A percentile compares a stretch with the other conserved stretches of the same genome.
Evolutionary conservation across 1,139 yeast species (phyloP).

Genomic region (Hyphopichia buzzinii): DNA sequence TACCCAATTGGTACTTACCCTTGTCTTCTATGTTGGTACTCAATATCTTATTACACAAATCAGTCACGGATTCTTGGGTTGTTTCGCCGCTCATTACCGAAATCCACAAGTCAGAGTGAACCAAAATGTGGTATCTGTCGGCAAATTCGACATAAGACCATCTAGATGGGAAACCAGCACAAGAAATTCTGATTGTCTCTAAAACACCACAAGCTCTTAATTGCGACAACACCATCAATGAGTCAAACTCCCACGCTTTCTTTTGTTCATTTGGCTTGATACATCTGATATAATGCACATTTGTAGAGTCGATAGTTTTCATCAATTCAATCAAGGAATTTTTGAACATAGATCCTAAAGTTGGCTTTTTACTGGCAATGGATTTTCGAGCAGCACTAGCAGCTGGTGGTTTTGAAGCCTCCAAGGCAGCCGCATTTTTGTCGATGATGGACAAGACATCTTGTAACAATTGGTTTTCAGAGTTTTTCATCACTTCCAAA

Average conservation of each 20-base stretch:
- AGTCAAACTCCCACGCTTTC: slow-evolving; percentile 94
- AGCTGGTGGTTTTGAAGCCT: slow-evolving; percentile 36
- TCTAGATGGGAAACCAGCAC: slow-evolving; percentile 97
- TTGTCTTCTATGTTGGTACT: slow-evolving; percentile 59
- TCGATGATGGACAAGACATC: slow-evolving; percentile 67
- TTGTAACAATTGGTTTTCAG: slow-evolving; percentile 64
- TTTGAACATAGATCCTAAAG: slow-evolving; percentile 92
- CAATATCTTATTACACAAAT: slow-evolving; percentile 67
- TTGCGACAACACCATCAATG: slow-evolving; percentile 92
- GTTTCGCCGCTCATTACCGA: slow-evolving; percentile 55
- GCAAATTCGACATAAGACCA: slow-evolving; percentile 96
- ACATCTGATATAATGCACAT: slow-evolving; percentile 95
- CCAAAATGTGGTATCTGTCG: slow-evolving; percentile 79
- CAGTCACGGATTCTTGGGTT: slow-evolving; percentile 57
- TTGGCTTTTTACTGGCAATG: slow-evolving; percentile 74
- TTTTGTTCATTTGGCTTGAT: slow-evolving; percentile 95
- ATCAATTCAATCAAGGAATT: slow-evolving; percentile 88
- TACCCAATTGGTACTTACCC: slow-evolving; percentile 78
- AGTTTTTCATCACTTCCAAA: slow-evolving; percentile 71
- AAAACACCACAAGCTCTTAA: slow-evolving; percentile 98
- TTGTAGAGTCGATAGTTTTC: slow-evolving; percentile 90
- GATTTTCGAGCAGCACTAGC: slow-evolving; percentile 32
- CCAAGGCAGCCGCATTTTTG: slow-evolving; percentile 54
- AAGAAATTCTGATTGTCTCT: slow-evolving; percentile 93
- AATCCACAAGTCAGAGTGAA: slow-evolving; percentile 70